Evolutionary conservation across 2,329 filamentous ascomycete genomes (phyloP).

Genomic region (Nannizziopsis barbatae): DNA sequence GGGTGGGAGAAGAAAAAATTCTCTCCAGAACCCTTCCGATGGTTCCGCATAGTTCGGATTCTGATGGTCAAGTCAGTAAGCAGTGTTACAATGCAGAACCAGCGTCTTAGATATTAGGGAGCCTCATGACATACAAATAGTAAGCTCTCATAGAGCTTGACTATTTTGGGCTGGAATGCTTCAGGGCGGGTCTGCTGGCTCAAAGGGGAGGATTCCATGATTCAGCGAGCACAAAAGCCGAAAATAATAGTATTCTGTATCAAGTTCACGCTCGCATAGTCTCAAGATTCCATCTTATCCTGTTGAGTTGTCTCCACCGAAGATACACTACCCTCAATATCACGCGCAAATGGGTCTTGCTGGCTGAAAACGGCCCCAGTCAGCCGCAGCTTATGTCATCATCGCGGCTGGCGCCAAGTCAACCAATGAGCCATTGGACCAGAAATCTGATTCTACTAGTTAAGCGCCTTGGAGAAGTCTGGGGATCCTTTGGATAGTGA

Average conservation of each 20-base stretch:
- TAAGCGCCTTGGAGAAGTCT: no score
- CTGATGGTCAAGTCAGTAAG: constrained; percentile 1
- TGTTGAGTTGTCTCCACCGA: background rate
- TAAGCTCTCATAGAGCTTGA: constrained; percentile 73
- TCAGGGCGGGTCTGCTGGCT: constrained; percentile 85
- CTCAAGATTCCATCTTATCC: background rate
- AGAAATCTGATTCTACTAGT: no score
- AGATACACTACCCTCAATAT: background rate
- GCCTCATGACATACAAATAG: constrained; percentile 46
- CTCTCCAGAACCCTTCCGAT: constrained; percentile 86
- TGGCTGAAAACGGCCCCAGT: background rate
- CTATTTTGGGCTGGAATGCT: constrained; percentile 87
- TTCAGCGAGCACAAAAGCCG: background rate
- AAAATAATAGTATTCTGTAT: background rate
- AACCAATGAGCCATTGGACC: background rate
- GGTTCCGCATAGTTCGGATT: constrained; percentile 40
- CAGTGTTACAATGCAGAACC: background rate
- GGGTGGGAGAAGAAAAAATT: constrained; percentile 84
- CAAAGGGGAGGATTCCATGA: constrained; percentile 82
- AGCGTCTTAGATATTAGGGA: background rate
- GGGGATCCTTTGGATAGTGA: no score
- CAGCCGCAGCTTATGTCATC: background rate
- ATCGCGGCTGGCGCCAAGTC: background rate
- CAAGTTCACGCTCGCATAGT: background rate
- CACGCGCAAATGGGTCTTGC: background rate